Percentiles rank a stretch among this genome's conserved stretches.
Conservation (phyloP, 768 basidiomycete genomes). For the Candolleomyces aberdarensis region DNA sequence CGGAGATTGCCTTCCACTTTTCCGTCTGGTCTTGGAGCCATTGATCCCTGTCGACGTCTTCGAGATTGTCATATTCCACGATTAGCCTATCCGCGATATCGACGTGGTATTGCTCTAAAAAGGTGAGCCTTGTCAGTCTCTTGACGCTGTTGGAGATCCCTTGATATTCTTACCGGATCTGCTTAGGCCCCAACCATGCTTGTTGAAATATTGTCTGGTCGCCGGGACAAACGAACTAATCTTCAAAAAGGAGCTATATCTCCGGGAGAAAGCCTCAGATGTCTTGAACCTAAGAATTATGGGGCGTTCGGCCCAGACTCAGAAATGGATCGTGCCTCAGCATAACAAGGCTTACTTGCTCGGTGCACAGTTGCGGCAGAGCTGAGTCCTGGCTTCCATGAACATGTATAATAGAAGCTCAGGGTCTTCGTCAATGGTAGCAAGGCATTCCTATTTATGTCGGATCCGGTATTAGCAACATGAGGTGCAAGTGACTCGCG, state of each 20-base stretch:
- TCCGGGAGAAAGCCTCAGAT: too few species aligned
- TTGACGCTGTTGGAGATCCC: neutral
- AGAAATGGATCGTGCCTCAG: neutral
- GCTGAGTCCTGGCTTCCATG: constrained; percentile 31
- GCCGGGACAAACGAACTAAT: too few species aligned
- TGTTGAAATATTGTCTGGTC: too few species aligned
- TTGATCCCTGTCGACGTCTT: neutral
- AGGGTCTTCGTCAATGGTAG: constrained; percentile 31
- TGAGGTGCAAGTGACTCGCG: neutral
- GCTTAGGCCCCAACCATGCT: neutral
- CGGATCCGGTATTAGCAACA: neutral
- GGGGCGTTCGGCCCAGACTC: neutral
- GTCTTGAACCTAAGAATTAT: neutral
- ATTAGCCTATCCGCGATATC: neutral
- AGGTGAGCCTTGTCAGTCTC: neutral
- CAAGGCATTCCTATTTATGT: neutral
- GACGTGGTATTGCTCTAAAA: neutral
- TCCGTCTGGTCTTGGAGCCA: neutral
- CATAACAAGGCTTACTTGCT: constrained; percentile 8
- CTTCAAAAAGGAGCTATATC: too few species aligned
- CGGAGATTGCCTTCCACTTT: neutral
- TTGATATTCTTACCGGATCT: neutral
- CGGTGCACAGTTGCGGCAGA: constrained; percentile 30
- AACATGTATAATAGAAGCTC: constrained; percentile 24
- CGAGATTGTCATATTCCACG: neutral